Conservation (phyloP, 129 eudicot genomes). For the Flaveria brownii region DNA sequence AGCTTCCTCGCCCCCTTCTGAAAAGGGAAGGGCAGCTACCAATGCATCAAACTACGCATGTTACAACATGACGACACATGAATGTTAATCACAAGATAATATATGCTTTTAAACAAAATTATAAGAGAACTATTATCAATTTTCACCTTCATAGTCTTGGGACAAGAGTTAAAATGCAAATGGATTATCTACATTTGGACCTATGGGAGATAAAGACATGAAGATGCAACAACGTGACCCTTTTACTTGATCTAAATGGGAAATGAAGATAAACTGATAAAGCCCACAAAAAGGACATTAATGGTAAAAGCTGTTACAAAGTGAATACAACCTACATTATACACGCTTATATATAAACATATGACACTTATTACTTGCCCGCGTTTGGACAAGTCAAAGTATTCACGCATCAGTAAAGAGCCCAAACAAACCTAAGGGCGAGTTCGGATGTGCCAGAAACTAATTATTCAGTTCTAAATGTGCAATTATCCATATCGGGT, state of each 20-base stretch:
- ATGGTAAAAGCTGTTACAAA: too few relatives aligned
- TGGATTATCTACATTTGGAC: too few relatives aligned
- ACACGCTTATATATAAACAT: too few relatives aligned
- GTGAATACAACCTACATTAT: too few relatives aligned
- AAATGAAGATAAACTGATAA: background rate
- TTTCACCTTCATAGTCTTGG: background rate
- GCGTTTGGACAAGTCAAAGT: too few relatives aligned
- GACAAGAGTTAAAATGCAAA: slow-evolving; percentile 8
- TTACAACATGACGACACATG: background rate
- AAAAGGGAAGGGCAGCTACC: slow-evolving; percentile 70
- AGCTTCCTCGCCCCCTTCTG: slow-evolving; percentile 84
- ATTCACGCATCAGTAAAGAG: too few relatives aligned
- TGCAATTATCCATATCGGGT: background rate
- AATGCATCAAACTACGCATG: slow-evolving; percentile 68
- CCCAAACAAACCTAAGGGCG: background rate
- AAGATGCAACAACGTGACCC: background rate
- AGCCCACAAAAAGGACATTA: background rate
- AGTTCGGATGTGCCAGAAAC: background rate
- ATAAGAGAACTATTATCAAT: background rate
- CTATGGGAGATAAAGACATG: background rate
- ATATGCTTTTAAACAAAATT: background rate
- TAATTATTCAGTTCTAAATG: background rate
- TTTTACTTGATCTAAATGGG: background rate
- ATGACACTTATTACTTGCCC: too few relatives aligned
- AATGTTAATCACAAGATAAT: background rate